Conservation (phyloP, 2,329 filamentous ascomycete genomes). For the Paecilomyces variotii region DNA sequence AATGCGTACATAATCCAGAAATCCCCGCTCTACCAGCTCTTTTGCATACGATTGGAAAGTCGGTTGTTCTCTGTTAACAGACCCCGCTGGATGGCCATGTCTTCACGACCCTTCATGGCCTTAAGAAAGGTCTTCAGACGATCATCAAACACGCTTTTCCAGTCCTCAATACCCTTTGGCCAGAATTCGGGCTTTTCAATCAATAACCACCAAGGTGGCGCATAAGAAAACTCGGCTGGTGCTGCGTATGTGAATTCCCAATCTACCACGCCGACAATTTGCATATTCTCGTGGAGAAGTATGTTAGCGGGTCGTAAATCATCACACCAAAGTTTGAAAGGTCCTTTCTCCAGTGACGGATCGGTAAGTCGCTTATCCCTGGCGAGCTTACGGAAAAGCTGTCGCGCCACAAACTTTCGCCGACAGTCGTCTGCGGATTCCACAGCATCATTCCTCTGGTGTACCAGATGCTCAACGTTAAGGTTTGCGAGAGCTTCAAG, state of each 20-base stretch:
- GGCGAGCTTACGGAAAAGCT: background rate
- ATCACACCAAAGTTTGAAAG: background rate
- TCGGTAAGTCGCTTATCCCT: background rate
- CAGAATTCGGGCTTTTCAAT: constrained; percentile 16
- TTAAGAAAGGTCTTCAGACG: constrained; percentile 11
- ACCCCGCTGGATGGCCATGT: constrained; percentile 5
- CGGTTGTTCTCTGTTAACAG: constrained; percentile 5
- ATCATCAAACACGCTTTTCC: constrained; percentile 8
- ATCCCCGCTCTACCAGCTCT: constrained; percentile 13
- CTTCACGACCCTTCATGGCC: constrained; percentile 7
- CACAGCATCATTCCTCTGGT: constrained; percentile 27
- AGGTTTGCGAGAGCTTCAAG: constrained; percentile 29
- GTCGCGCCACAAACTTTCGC: background rate
- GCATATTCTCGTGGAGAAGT: background rate
- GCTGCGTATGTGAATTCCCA: constrained; percentile 19
- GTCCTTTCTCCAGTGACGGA: background rate
- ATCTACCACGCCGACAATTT: constrained; percentile 12
- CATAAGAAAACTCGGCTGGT: constrained; percentile 12
- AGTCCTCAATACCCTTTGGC: constrained; percentile 11
- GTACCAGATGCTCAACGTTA: constrained; percentile 29
- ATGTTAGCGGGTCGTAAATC: background rate
- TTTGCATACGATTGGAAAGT: constrained; percentile 11
- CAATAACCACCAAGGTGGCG: constrained; percentile 17
- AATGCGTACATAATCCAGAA: constrained; percentile 13
- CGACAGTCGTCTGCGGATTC: background rate